Evolutionary conservation across 2,329 filamentous ascomycete species (phyloP), one percentile per base, ranked within the genome.

Genomic region (Fusarium pseudonygamai): DNA sequence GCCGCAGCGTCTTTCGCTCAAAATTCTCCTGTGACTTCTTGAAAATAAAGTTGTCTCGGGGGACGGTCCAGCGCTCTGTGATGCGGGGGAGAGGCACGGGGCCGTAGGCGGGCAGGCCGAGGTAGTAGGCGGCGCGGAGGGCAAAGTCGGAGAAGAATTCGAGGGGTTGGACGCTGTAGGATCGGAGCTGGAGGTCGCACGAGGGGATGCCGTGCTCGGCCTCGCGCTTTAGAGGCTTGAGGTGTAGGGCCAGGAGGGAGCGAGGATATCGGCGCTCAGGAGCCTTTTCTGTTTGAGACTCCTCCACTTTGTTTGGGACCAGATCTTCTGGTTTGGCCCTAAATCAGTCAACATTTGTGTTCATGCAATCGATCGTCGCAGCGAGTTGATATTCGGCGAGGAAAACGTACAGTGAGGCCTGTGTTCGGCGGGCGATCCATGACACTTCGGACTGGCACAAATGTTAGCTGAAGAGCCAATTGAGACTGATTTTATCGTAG

Each of bases 1-100:
- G 87, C 61, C 95, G 90, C 78, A 95, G 83, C 3, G 96, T 99
- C 69, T 96, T 92, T 61, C 96, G 89, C 85, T 98, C 96, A 79
- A 97, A 99, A 83, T 99, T 99, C 85, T 99, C 96, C 83, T 99
- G 95, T 42, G 91, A 92, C 85, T 99, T 99, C 85, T 98, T 99
- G 87, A 94, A 93, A 75, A 98, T 94, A 86, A 99, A 99, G 82
- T 93, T 93, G 79, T 90, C 90, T 78, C 91, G 90, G 15, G 95
- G 94, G 5, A 98, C 95, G 2, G 96, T 98, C 96, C 96, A 99
- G 78, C 95, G 90, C 85, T 99, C 94, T 22, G 90, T 93, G 73
- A 96, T 94, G 65, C 92, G 91, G 3, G 96, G 96, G 24, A 99
- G 86, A 16, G 96, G 94, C 11, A 96, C 87, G 11, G 96, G 95